Evolutionary conservation across 2,329 filamentous ascomycete species (phyloP), one percentile per base, ranked within the genome.

Genomic region (Penicillium sp.): DNA sequence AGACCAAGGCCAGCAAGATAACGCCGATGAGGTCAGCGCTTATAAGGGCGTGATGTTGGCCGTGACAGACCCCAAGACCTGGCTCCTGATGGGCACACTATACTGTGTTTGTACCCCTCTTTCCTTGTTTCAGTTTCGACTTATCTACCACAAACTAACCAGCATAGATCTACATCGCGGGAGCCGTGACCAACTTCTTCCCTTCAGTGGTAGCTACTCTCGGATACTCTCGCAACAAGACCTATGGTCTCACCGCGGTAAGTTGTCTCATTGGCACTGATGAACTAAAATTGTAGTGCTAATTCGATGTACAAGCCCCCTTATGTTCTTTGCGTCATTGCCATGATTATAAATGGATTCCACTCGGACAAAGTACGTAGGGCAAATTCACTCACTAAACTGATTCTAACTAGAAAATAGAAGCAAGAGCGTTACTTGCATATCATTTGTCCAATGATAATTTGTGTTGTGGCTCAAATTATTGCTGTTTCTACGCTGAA

Each of bases 21-120:
- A 47, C 21, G 34, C 45, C 17, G 51, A 62, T 23, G 63, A 71
- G 54, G 59, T 67, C 17, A 65, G 56, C 18, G 62, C 59, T 12
- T 55, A 48, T 37, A 58, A 66, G 41, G 69, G 68, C 4, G 53
- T 70, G 13, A 52, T 59, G 17, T 41, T 73, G 51, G 70, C 71
- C 6, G 54, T 68, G 3, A 52, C 47, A 7, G 72, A 75, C 34
- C 58, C 61, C 26, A 74, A 74, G 59, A 67, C 65, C 7, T 75
- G 72, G 71, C 58, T 74, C 6, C 59, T 75, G 5, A 64, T 68
- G 58, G 66, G 67, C 1, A 65, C 66, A 24, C 61, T 56, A 58
- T 65, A 58, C 64, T 70, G 37, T 34, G 55, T 58, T 52, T 13
- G 52, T 40, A 13, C 2, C 23, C 12, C 2, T 39, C 12, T 27